Percentiles rank a stretch among this genome's conserved stretches.
phyloP scores from a whole-genome alignment of 2,329 filamentous ascomycete genomes.

The Fusarium temperatum region DNA sequence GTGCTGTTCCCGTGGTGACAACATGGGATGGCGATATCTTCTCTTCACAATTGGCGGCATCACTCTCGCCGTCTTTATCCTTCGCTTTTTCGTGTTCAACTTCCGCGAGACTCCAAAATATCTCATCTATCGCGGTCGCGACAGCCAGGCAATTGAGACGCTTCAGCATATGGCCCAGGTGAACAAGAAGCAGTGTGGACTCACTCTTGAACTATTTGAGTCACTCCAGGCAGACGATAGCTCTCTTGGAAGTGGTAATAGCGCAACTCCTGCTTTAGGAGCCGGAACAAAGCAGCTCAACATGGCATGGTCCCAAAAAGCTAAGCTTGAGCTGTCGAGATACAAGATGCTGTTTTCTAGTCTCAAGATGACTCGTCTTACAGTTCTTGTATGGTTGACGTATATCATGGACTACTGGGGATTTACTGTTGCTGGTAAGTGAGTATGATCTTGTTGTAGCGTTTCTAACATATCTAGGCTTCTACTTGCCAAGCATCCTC shows the following conservation, averaged over 20 bases:
- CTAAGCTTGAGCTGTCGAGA: constrained; percentile 28
- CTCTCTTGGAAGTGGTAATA: constrained; percentile 27
- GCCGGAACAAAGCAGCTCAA: constrained; percentile 22
- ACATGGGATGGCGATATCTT: constrained; percentile 63
- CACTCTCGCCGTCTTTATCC: constrained; percentile 53
- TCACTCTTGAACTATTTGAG: constrained; percentile 51
- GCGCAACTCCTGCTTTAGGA: constrained; percentile 26
- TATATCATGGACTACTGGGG: constrained; percentile 53
- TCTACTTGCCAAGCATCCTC: constrained; percentile 59
- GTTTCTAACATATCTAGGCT: constrained; percentile 38
- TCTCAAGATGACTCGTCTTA: constrained; percentile 47
- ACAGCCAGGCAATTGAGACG: constrained; percentile 57
- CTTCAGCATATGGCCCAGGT: constrained; percentile 57
- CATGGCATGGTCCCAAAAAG: constrained; percentile 23
- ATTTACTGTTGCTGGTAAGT: constrained; percentile 50
- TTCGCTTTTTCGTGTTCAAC: constrained; percentile 58
- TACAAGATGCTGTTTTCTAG: constrained; percentile 49
- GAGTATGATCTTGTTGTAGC: too few species aligned
- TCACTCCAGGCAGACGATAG: constrained; percentile 36
- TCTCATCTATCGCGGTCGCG: constrained; percentile 54
- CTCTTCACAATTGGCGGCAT: constrained; percentile 56
- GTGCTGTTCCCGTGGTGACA: constrained; percentile 52
- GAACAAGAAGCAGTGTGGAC: constrained; percentile 47
- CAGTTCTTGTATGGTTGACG: constrained; percentile 49
- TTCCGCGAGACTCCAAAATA: constrained; percentile 59